phyloP scores from a whole-genome alignment of 352 stramenopile genomes.

The Pythium biforme region DNA sequence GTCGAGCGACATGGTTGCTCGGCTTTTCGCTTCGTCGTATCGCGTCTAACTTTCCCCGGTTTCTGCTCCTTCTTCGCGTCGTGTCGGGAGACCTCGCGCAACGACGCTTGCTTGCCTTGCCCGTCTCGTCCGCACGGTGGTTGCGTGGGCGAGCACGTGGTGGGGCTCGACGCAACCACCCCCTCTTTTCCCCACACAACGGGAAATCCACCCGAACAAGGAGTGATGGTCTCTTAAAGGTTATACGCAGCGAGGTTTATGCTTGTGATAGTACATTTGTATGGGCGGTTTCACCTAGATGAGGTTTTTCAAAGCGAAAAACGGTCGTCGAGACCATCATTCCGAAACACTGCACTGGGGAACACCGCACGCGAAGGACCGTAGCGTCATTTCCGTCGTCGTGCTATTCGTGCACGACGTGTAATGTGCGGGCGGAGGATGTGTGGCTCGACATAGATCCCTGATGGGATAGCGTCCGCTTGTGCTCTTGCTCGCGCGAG shows the following conservation, averaged over 20 bases:
- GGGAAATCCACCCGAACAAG: slow-evolving; percentile 23
- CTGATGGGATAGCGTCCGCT: slow-evolving; percentile 16
- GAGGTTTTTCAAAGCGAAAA: slow-evolving; percentile 27
- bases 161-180: slow-evolving; percentile 22
- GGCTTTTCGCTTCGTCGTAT: neutral
- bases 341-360: no score
- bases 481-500: slow-evolving; percentile 48
- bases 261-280: slow-evolving; percentile 6
- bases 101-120: slow-evolving; percentile 7
- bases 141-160: slow-evolving; percentile 18
- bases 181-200: slow-evolving; percentile 3
- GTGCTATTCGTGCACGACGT: slow-evolving; percentile 23
- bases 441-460: slow-evolving; percentile 3
- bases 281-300: slow-evolving; percentile 20
- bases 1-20: slow-evolving; percentile 59
- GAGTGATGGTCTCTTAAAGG: slow-evolving; percentile 35
- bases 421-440: slow-evolving; percentile 9
- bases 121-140: slow-evolving; percentile 5
- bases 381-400: neutral
- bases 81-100: neutral
- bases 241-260: slow-evolving; percentile 23
- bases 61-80: neutral
- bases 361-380: neutral
- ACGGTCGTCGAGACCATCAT: slow-evolving; percentile 27
- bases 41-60: no score